Evolutionary conservation across 2,329 filamentous ascomycete genomes (phyloP).

Genomic region (Diplodia sapinea): DNA sequence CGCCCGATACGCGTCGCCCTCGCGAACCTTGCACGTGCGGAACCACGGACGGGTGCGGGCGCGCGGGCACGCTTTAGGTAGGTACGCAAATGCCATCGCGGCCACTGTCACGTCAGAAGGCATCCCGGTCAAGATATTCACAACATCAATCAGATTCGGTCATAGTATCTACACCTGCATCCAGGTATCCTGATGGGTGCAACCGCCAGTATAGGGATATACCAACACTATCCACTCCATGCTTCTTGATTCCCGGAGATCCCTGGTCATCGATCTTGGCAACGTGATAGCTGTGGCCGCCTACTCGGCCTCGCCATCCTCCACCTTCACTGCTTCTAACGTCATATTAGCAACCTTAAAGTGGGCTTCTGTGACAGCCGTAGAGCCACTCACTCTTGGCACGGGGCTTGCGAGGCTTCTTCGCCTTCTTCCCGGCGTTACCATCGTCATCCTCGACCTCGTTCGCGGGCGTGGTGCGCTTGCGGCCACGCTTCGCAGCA

Average conservation of each 20-base stretch:
- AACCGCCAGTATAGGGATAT: neutral
- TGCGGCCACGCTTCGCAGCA: conserved; percentile 10
- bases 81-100: neutral
- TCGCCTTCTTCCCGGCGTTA: neutral
- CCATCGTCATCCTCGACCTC: neutral
- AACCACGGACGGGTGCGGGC: neutral
- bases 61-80: neutral
- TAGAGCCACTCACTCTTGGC: conserved; percentile 13
- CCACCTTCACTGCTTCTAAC: neutral
- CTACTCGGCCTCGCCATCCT: neutral
- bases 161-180: neutral
- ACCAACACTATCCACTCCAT: neutral
- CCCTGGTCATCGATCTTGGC: neutral
- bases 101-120: neutral
- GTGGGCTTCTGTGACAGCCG: neutral
- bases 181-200: neutral
- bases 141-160: neutral
- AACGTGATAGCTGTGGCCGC: neutral
- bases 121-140: neutral
- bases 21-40: neutral
- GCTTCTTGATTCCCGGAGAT: neutral
- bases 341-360: neutral
- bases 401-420: conserved; percentile 2
- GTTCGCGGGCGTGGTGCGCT: neutral
- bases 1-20: neutral